Evolutionary conservation across 164 flowering plant species (phyloP), one percentile per base, ranked within the genome.

Genomic region (Amborella trichopoda): DNA sequence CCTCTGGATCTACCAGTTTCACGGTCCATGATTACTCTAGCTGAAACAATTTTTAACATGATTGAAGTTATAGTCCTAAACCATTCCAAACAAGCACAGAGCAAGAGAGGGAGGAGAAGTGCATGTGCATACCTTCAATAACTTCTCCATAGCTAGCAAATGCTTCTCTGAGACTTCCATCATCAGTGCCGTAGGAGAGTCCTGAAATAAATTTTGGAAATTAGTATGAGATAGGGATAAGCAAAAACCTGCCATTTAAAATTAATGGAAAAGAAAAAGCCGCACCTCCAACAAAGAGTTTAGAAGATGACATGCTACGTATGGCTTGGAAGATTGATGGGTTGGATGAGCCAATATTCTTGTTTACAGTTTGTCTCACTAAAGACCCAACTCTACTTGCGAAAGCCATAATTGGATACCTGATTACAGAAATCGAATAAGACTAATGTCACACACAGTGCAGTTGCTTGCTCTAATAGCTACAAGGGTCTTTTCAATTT

Each of bases 201-300:
- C 76, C 76, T 71, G 57, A 23, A 59, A 17, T 22, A 0, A 42
- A 38, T 22, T 8, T 16, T 16, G 6, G 1, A 37, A 37, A 38
- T n/a, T n/a, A n/a, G n/a, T n/a, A n/a, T n/a, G n/a, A 37, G 18
- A 16, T 14, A 37, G 18, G 8, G 8, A 6, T 30, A 30, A 30
- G 11, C 8, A 30, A 30, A 30, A 14, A 14, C 11, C 8, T 11
- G 34, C 11, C 34, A 6, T 30, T 11, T 6, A 38, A 3, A 0
- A 16, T 2, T 9, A 38, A 38, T 30, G 20, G 6, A 16, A 37
- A 1, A 14, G 16, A 14, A 37, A 16, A 38, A 38, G 6, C 20
- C 16, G 27, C 19, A 75, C 80, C 80, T 63, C 80, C 80, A 53
- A 75, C 38, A 42, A 75, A 75, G 37, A 75, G 48, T 51, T 75